Evolutionary conservation across 202 grass and related monocot species (phyloP).

Genomic region (Carex arenaria): DNA sequence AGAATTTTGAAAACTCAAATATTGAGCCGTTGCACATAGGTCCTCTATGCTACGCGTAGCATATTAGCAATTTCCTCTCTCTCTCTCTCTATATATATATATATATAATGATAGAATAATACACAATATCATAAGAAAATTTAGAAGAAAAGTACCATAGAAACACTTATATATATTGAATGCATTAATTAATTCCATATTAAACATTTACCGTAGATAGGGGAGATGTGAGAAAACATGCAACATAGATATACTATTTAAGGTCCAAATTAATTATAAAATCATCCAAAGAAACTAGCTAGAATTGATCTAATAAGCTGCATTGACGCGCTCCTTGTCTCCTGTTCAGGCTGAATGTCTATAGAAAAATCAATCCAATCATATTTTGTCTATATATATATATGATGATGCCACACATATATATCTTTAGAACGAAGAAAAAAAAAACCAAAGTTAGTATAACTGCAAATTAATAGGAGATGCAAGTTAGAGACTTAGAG

Average conservation of each 20-base stretch:
- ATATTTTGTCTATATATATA: not conserved
- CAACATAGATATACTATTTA: not conserved
- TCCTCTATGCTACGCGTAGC: too few species aligned
- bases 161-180: too few species aligned
- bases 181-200: too few species aligned
- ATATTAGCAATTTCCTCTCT: too few species aligned
- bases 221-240: not conserved
- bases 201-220: not conserved
- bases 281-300: not conserved
- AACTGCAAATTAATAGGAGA: constrained; percentile 6
- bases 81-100: too few species aligned
- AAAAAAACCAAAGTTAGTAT: not conserved
- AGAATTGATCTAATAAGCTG: not conserved
- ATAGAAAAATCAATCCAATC: not conserved
- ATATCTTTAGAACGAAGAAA: not conserved
- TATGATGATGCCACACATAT: not conserved
- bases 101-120: too few species aligned
- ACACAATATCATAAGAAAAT: too few species aligned
- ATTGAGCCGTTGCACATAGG: too few species aligned
- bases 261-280: not conserved
- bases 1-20: too few species aligned
- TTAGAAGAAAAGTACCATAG: too few species aligned
- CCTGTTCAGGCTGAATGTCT: not conserved
- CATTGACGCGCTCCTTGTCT: constrained; percentile 12
- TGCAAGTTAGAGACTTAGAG: constrained; percentile 3